Evolutionary conservation across 2,329 filamentous ascomycete species (phyloP), one percentile per base, ranked within the genome.

Genomic region (Diatrype stigma): DNA sequence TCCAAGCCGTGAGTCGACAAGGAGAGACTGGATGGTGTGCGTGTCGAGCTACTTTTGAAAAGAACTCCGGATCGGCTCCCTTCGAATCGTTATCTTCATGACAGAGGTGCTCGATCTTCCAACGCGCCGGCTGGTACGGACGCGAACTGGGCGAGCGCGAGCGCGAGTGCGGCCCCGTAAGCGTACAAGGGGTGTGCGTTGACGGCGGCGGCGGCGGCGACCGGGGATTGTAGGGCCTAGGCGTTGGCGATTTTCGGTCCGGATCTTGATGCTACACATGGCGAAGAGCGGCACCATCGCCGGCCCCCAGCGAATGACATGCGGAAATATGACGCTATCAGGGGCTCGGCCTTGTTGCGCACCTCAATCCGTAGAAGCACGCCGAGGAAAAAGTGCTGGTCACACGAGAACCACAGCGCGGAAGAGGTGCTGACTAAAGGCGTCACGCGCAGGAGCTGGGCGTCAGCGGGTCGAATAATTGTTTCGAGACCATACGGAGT

Each of bases 361-460:
- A 67, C 57, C 28, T 62, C 55, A 12, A 62, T 55, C 7, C 56
- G 59, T 3, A 71, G 65, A 52, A 77, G 59, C 56, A 65, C 58
- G 46, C 60, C 56, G 38, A 76, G 67, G 61, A 77, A 76, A 47
- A 70, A 56, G 53, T 71, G 67, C 54, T 76, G 73, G 61, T 77
- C 73, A 38, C 65, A 63, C 14, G 74, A 71, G 64, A 68, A 76
- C 57, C 72, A 67, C 47, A 79, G 66, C 0, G 74, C 70, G 57
- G 70, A 69, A 2, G 75, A 76, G 3, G 74, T 73, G n/a, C 73
- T 73, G 55, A 78, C 56, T 22, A 79, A 63, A 0, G 76, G 76
- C 2, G 73, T 66, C 17, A 74, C 58, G 44, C 76, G 70, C 32
- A 79, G 65, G 6, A 30, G 26, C n/a, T n/a, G 42, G 66, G 58